Percentiles rank a stretch among this genome's conserved stretches.
Evolutionary conservation across 352 stramenopile genomes (phyloP).

Genomic region (Phytopythium ostracodes): DNA sequence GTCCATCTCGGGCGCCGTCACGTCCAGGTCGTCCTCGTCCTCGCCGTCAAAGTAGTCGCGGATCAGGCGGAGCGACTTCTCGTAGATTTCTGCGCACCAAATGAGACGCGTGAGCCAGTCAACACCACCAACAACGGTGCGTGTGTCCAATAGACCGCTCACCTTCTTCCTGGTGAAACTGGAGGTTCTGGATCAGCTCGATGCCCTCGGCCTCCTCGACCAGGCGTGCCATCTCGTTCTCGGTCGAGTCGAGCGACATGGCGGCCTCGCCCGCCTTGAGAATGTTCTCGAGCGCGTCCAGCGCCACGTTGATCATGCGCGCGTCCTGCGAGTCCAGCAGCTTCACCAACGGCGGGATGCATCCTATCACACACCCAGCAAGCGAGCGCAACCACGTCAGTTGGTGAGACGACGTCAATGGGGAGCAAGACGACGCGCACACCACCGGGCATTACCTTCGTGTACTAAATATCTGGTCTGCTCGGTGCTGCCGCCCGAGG

Average conservation of each 20-base stretch:
- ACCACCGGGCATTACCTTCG: slow-evolving; percentile 52
- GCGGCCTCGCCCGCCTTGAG: slow-evolving; percentile 85
- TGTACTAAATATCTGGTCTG: slow-evolving; percentile 97
- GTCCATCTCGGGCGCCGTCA: slow-evolving; percentile 49
- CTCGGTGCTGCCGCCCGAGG: slow-evolving; percentile 70
- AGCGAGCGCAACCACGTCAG: background rate
- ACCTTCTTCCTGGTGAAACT: slow-evolving; percentile 95
- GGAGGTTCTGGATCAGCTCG: slow-evolving; percentile 96
- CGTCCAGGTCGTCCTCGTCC: slow-evolving; percentile 92
- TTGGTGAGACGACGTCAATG: background rate
- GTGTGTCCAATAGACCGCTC: slow-evolving; percentile 5
- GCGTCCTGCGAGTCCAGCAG: slow-evolving; percentile 90
- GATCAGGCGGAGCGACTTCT: slow-evolving; percentile 94
- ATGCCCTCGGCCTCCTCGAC: slow-evolving; percentile 96
- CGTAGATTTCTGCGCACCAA: slow-evolving; percentile 75
- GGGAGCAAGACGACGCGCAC: background rate
- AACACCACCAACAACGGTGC: slow-evolving; percentile 6
- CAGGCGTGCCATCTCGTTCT: slow-evolving; percentile 95
- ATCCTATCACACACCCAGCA: slow-evolving; percentile 41
- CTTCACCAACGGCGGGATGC: slow-evolving; percentile 96
- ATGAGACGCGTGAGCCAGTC: slow-evolving; percentile 11
- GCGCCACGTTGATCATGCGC: slow-evolving; percentile 96
- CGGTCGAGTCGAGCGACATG: slow-evolving; percentile 59
- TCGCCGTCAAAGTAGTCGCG: slow-evolving; percentile 97
- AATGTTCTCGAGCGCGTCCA: slow-evolving; percentile 97